Evolutionary conservation across 2,329 filamentous ascomycete genomes (phyloP).

Genomic region (Sclerotinia borealis): DNA sequence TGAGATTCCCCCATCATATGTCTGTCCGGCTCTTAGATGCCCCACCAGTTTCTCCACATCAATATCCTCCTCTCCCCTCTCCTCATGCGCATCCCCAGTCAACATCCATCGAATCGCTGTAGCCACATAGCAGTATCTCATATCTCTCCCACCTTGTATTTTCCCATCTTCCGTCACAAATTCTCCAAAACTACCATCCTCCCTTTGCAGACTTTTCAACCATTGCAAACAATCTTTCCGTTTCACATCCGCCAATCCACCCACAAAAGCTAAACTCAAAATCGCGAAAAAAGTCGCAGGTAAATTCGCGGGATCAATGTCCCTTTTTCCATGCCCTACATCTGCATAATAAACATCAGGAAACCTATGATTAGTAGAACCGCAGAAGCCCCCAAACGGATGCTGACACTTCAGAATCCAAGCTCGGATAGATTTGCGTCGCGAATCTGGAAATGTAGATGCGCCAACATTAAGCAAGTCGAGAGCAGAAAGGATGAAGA

Average conservation of each 20-base stretch:
- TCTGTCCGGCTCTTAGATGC: slow-evolving; percentile 63
- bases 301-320: slow-evolving; percentile 73
- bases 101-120: slow-evolving; percentile 78
- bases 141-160: slow-evolving; percentile 75
- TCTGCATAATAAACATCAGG: slow-evolving; percentile 32
- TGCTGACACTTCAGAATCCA: slow-evolving; percentile 90
- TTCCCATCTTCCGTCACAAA: slow-evolving; percentile 51
- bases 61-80: slow-evolving; percentile 57
- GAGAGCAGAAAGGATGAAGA: slow-evolving; percentile 80
- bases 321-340: slow-evolving; percentile 41
- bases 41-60: slow-evolving; percentile 62
- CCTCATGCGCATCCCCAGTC: slow-evolving; percentile 52
- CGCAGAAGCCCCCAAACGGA: slow-evolving; percentile 79
- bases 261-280: slow-evolving; percentile 60
- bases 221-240: slow-evolving; percentile 63
- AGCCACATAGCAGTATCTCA: slow-evolving; percentile 83
- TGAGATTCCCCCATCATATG: slow-evolving; percentile 32
- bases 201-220: slow-evolving; percentile 69
- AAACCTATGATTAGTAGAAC: slow-evolving; percentile 62
- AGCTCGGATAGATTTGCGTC: slow-evolving; percentile 45
- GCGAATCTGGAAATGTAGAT: slow-evolving; percentile 46
- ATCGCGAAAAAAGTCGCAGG: slow-evolving; percentile 88
- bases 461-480: slow-evolving; percentile 66
- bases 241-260: slow-evolving; percentile 56
- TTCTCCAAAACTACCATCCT: slow-evolving; percentile 89